Conservation (phyloP, 2,329 filamentous ascomycete genomes). For the Microdochium paspali region DNA sequence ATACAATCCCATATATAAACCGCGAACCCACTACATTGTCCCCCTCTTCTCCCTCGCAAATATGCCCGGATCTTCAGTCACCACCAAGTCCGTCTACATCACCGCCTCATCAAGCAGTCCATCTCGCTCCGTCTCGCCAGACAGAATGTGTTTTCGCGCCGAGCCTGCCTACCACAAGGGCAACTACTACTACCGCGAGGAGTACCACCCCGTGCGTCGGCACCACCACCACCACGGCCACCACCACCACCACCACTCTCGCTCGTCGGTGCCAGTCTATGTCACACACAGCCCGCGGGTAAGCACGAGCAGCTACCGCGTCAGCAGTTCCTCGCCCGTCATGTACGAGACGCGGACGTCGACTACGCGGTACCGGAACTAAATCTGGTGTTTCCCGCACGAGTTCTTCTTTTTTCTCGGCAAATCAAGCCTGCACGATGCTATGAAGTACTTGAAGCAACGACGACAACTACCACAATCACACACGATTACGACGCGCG, state of each 20-base stretch:
- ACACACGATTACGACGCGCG: too few species aligned
- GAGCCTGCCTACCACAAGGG: slow-evolving; percentile 22
- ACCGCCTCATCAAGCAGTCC: slow-evolving; percentile 2
- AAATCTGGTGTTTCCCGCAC: too few species aligned
- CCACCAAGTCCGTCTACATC: slow-evolving; percentile 6
- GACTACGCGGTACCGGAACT: slow-evolving; percentile 18
- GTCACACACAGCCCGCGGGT: slow-evolving; percentile 28
- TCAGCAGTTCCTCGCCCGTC: slow-evolving; percentile 21
- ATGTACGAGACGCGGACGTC: slow-evolving; percentile 28
- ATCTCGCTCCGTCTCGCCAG: neutral
- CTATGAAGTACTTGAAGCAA: too few species aligned
- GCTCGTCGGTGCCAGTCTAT: slow-evolving; percentile 6
- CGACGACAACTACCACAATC: too few species aligned
- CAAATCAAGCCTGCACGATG: too few species aligned
- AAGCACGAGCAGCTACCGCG: slow-evolving; percentile 25
- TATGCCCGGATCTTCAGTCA: too few species aligned
- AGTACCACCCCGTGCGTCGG: slow-evolving; percentile 36
- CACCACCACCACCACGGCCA: slow-evolving; percentile 16
- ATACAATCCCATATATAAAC: neutral
- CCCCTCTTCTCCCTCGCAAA: too few species aligned
- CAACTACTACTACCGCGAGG: slow-evolving; percentile 47
- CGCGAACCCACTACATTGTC: too few species aligned
- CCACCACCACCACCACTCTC: slow-evolving; percentile 7
- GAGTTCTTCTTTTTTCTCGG: too few species aligned
- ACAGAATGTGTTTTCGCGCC: slow-evolving; percentile 40